phyloP scores from a whole-genome alignment of 371 early-diverging fungal genomes.

The Blastocladiella emersonii region DNA sequence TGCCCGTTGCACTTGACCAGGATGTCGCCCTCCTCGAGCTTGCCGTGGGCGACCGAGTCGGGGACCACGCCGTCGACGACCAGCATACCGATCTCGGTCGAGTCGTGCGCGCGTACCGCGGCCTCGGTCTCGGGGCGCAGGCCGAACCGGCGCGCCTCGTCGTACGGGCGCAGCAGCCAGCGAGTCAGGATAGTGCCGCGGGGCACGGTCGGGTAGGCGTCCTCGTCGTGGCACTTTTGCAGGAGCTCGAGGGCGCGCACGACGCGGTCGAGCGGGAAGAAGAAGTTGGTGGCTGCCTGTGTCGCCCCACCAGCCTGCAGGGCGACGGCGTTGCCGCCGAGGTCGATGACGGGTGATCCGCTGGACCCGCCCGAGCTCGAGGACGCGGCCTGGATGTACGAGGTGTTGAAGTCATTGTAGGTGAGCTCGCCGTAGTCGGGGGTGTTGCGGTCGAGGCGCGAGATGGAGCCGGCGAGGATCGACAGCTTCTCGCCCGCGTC shows the following conservation, averaged over 20 bases:
- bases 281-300: background rate
- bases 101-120: slow-evolving; percentile 42
- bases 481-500: slow-evolving; percentile 87
- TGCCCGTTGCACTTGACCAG: slow-evolving; percentile 60
- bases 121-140: slow-evolving; percentile 53
- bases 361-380: slow-evolving; percentile 61
- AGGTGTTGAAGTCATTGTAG: slow-evolving; percentile 61
- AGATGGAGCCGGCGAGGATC: slow-evolving; percentile 74
- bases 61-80: slow-evolving; percentile 69
- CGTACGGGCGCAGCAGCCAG: slow-evolving; percentile 52
- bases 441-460: slow-evolving; percentile 37
- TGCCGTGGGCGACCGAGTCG: slow-evolving; percentile 57
- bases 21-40: slow-evolving; percentile 77
- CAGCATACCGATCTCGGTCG: slow-evolving; percentile 77
- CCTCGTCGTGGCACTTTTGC: slow-evolving; percentile 15
- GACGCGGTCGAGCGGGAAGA: slow-evolving; percentile 51
- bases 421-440: slow-evolving; percentile 55
- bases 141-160: slow-evolving; percentile 61
- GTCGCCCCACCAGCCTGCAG: slow-evolving; percentile 37
- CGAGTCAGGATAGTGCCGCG: slow-evolving; percentile 83
- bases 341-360: slow-evolving; percentile 51
- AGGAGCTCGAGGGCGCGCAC: slow-evolving; percentile 60
- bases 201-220: slow-evolving; percentile 33
- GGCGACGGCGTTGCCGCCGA: slow-evolving; percentile 52
- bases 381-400: slow-evolving; percentile 64